Percentiles rank a stretch among this genome's conserved stretches.
These are phyloP conservation scores for Botrytis fabae DNA, from an alignment of 2,329 filamentous ascomycete species.

Conservation along the genomic window DNA sequence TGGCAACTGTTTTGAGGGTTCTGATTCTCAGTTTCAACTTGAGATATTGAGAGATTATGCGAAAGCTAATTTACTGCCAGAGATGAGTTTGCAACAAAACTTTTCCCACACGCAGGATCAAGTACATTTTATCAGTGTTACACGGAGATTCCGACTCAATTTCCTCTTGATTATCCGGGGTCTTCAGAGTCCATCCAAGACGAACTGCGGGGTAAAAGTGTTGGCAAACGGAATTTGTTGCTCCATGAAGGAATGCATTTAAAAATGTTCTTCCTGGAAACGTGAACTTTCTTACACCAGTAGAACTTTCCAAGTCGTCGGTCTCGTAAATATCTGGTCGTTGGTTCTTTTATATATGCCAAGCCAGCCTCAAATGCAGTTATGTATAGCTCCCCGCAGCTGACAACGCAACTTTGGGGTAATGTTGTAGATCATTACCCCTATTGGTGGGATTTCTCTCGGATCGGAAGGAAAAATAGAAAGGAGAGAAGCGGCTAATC, in stretches of 20 bases:
- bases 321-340: not conserved
- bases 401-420: not conserved
- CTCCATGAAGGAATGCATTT: constrained; percentile 8
- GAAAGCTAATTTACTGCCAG: not conserved
- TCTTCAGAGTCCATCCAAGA: not conserved
- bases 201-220: not conserved
- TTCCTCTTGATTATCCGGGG: not conserved
- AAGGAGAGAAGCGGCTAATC: not conserved
- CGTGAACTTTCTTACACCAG: not conserved
- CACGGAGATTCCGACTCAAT: not conserved
- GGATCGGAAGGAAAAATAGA: not conserved
- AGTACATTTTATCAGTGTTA: constrained; percentile 5
- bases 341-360: constrained; percentile 8
- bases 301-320: not conserved
- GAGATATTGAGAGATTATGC: not conserved
- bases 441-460: constrained; percentile 19
- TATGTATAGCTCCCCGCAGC: constrained; percentile 13
- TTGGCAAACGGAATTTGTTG: constrained; percentile 4
- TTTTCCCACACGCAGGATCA: not conserved
- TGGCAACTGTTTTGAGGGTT: not conserved
- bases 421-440: not conserved
- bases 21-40: not conserved
- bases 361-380: constrained; percentile 8
- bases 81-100: not conserved
- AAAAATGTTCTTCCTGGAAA: constrained; percentile 1